phyloP scores from a whole-genome alignment of 331 rosid species.

The Ulmus americana region DNA sequence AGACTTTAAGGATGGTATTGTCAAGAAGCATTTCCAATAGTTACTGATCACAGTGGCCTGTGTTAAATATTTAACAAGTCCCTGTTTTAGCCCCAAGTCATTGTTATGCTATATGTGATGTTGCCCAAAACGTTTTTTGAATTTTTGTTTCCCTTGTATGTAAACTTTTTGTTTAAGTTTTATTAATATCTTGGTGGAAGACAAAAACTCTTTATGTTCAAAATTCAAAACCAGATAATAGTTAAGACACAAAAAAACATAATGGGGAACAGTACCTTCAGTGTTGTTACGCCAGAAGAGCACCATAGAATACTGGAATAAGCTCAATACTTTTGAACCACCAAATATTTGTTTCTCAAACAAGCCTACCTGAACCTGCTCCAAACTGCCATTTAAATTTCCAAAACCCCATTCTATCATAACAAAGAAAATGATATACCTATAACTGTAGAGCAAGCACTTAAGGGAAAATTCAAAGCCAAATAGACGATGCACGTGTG shows the following conservation, averaged over 20 bases:
- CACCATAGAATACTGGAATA: constrained; percentile 82
- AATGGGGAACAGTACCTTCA: constrained; percentile 42
- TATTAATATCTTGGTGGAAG: neutral
- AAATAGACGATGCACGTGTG: constrained; percentile 9
- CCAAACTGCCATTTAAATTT: constrained; percentile 99
- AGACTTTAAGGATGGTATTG: too few species aligned
- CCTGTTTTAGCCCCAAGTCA: too few species aligned
- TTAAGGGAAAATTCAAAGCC: constrained; percentile 10
- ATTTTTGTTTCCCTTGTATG: too few species aligned
- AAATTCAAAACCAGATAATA: constrained; percentile 2
- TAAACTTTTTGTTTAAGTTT: too few species aligned
- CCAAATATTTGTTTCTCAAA: constrained; percentile 76
- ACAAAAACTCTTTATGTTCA: constrained; percentile 15
- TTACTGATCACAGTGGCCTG: too few species aligned
- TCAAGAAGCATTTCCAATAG: too few species aligned
- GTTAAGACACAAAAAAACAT: too few species aligned
- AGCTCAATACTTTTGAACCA: constrained; percentile 58
- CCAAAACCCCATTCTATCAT: constrained; percentile 68
- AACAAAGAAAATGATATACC: constrained; percentile 27
- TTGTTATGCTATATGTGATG: too few species aligned
- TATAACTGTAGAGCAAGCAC: constrained; percentile 3
- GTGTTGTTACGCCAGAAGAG: constrained; percentile 41
- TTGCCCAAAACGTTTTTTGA: too few species aligned
- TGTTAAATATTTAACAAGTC: too few species aligned
- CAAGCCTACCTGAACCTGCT: constrained; percentile 92